A percentile compares a stretch with the other conserved stretches of the same genome.
phyloP scores from a whole-genome alignment of 495 filamentous ascomycete genomes.

The Aspergillus affinis region DNA sequence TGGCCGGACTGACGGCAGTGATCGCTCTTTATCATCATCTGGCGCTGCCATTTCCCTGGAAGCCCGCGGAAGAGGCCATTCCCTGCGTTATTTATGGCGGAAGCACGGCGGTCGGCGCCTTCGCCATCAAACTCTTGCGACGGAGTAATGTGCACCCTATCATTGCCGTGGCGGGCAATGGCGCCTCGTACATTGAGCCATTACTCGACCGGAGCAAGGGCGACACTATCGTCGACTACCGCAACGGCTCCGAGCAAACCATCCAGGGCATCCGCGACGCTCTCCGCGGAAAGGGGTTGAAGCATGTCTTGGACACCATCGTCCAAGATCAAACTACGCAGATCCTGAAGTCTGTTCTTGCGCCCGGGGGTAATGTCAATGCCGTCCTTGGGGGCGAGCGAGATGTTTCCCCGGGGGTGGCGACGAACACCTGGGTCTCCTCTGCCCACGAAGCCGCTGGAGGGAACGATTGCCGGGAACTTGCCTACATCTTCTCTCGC shows the following conservation, averaged over 20 bases:
- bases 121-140: constrained; percentile 64
- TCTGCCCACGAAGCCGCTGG: constrained; percentile 27
- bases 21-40: constrained; percentile 59
- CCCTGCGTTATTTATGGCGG: constrained; percentile 67
- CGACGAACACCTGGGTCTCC: constrained; percentile 19
- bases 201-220: constrained; percentile 64
- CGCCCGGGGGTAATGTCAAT: constrained; percentile 47
- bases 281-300: constrained; percentile 18
- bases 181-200: constrained; percentile 49
- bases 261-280: constrained; percentile 23
- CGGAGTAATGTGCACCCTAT: constrained; percentile 67
- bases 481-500: constrained; percentile 59
- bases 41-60: constrained; percentile 62
- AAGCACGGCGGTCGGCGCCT: constrained; percentile 62
- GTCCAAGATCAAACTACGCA: constrained; percentile 49
- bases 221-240: constrained; percentile 69
- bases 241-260: constrained; percentile 29
- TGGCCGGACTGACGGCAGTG: constrained; percentile 70
- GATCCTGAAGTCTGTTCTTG: constrained; percentile 22
- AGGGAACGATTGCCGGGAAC: constrained; percentile 43
- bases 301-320: constrained; percentile 62
- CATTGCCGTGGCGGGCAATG: constrained; percentile 61
- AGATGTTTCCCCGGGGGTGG: constrained; percentile 15
- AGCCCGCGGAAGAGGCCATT: constrained; percentile 34
- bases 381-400: constrained; percentile 50